Percentiles rank a stretch among this genome's conserved stretches.
phyloP scores from a whole-genome alignment of 768 basidiomycete species.

The Chalciporus chontae region DNA sequence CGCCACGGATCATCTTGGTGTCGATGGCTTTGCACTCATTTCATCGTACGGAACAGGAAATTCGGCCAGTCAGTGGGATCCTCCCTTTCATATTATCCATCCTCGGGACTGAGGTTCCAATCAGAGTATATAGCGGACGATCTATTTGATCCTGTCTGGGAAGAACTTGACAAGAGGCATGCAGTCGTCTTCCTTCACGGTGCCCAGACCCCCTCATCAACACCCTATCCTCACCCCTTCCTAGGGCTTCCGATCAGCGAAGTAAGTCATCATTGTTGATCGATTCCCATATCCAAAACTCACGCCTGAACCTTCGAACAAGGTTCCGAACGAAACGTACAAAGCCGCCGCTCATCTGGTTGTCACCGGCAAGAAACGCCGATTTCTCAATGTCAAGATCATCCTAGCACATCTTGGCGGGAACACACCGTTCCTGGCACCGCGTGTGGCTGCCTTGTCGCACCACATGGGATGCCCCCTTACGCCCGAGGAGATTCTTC shows the following conservation, averaged over 20 bases:
- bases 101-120: slow-evolving; percentile 4
- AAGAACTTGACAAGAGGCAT: slow-evolving; percentile 56
- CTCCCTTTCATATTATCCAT: background rate
- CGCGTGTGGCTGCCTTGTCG: slow-evolving; percentile 67
- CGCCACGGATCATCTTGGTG: slow-evolving; percentile 56
- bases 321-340: slow-evolving; percentile 82
- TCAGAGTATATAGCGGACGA: slow-evolving; percentile 67
- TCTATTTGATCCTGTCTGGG: slow-evolving; percentile 63
- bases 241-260: slow-evolving; percentile 70
- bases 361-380: slow-evolving; percentile 65
- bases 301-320: slow-evolving; percentile 7
- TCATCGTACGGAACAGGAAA: slow-evolving; percentile 62
- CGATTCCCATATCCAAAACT: background rate
- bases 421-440: slow-evolving; percentile 57
- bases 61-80: slow-evolving; percentile 46
- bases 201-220: slow-evolving; percentile 60
- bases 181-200: slow-evolving; percentile 74
- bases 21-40: slow-evolving; percentile 61
- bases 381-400: slow-evolving; percentile 55
- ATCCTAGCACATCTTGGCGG: slow-evolving; percentile 78
- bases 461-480: slow-evolving; percentile 66
- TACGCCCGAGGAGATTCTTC: slow-evolving; percentile 59
- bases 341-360: slow-evolving; percentile 79
- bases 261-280: slow-evolving; percentile 33
- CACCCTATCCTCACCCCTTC: slow-evolving; percentile 57